A percentile compares a stretch with the other conserved stretches of the same genome.
Conservation (phyloP, 202 grass and related monocot species). For the Brachypodium distachyon region DNA sequence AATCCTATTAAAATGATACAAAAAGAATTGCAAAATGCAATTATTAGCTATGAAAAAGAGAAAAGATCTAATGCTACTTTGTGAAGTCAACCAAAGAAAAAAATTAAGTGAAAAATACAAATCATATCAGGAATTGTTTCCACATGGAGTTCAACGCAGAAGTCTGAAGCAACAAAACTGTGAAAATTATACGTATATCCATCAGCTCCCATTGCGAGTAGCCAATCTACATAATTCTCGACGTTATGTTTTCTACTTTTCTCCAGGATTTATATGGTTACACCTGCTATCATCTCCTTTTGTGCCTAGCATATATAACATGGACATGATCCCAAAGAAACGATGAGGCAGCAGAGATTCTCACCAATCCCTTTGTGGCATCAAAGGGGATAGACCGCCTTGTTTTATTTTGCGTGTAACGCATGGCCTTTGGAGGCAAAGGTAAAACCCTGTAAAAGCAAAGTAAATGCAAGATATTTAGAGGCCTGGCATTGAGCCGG, state of each 20-base stretch:
- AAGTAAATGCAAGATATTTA: constrained; percentile 15
- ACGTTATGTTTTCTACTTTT: constrained; percentile 2
- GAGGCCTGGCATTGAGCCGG: not conserved
- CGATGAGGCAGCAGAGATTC: constrained; percentile 6
- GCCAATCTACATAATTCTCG: not conserved
- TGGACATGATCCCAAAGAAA: not conserved
- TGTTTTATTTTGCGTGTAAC: constrained; percentile 2
- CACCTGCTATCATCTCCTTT: not conserved
- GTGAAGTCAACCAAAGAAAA: too few relatives aligned
- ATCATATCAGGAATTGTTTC: not conserved
- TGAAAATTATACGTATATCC: not conserved
- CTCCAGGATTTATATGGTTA: not conserved
- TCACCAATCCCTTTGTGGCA: constrained; percentile 46
- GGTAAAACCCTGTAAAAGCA: constrained; percentile 36
- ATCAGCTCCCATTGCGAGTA: not conserved
- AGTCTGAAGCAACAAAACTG: not conserved
- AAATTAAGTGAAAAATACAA: not conserved
- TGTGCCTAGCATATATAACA: not conserved
- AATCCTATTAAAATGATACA: constrained; percentile 30
- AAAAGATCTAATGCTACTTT: not conserved
- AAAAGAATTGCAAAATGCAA: not conserved
- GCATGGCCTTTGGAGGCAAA: constrained; percentile 45
- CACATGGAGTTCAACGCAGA: not conserved
- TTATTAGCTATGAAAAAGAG: not conserved
- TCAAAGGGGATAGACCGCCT: constrained; percentile 42